Percentiles rank a stretch among this genome's conserved stretches.
phyloP scores from a whole-genome alignment of 306 rosid species.

The Phaseolus lunatus region DNA sequence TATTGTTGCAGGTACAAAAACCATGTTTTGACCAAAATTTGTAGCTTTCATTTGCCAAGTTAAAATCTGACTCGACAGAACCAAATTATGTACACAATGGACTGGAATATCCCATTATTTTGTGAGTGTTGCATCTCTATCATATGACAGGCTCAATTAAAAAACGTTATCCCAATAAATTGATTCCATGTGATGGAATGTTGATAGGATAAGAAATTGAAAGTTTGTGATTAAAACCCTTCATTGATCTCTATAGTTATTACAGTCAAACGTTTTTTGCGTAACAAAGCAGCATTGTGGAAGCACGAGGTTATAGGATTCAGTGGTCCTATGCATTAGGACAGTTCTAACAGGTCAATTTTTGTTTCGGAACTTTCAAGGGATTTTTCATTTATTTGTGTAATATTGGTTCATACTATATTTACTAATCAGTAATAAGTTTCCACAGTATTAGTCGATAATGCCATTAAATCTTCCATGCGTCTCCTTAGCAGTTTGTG shows the following conservation, averaged over 20 bases:
- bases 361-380: conserved; percentile 8
- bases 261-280: not conserved
- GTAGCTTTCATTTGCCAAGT: not conserved
- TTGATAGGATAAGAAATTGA: not conserved
- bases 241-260: not conserved
- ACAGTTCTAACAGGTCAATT: not conserved
- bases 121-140: not conserved
- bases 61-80: not conserved
- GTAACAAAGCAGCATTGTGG: no score
- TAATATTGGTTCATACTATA: not conserved
- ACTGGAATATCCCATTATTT: not conserved
- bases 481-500: conserved; percentile 11
- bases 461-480: not conserved
- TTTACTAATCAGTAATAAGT: not conserved
- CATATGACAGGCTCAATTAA: not conserved
- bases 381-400: not conserved
- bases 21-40: not conserved
- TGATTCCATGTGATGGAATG: not conserved
- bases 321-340: no score
- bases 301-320: no score
- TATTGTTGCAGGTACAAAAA: no score
- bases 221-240: not conserved
- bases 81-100: not conserved
- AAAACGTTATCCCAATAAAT: not conserved
- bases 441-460: not conserved